Percentiles rank a stretch among this genome's conserved stretches.
These are phyloP conservation scores for Chiua virens DNA, from an alignment of 768 basidiomycete species.

Conservation along the genomic window DNA sequence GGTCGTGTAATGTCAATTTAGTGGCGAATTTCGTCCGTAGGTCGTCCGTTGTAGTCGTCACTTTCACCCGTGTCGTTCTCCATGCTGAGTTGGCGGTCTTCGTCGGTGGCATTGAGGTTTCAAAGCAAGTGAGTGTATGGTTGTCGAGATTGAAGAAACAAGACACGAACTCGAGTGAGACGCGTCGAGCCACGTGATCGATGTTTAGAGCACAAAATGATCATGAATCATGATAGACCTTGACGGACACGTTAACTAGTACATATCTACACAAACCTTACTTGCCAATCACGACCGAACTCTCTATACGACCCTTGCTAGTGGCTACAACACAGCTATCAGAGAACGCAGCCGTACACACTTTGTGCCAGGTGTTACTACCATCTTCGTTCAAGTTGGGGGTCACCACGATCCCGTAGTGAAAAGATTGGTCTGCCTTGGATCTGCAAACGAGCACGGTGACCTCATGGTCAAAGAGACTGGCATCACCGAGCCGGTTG, in stretches of 20 bases:
- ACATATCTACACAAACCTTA: background rate
- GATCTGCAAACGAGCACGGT: conserved; percentile 8
- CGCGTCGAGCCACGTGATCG: conserved; percentile 17
- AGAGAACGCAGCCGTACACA: conserved; percentile 10
- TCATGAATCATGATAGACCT: too few relatives aligned
- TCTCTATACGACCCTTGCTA: background rate
- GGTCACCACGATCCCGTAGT: conserved; percentile 9
- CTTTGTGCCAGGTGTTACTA: conserved; percentile 2
- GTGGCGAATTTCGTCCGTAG: conserved; percentile 22
- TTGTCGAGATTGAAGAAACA: too few relatives aligned
- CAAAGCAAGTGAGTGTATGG: background rate
- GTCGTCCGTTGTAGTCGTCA: background rate
- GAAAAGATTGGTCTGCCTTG: conserved; percentile 3
- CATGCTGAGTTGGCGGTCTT: conserved; percentile 4
- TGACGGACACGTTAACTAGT: too few relatives aligned
- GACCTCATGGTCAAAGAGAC: conserved; percentile 5
- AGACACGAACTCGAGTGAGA: background rate
- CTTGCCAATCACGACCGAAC: conserved; percentile 3
- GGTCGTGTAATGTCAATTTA: conserved; percentile 28
- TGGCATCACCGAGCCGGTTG: conserved; percentile 7
- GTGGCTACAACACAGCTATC: background rate
- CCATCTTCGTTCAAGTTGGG: background rate
- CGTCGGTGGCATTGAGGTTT: conserved; percentile 11
- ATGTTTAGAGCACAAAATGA: too few relatives aligned
- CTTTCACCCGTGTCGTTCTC: conserved; percentile 15